Conservation (phyloP, 371 early-diverging fungal genomes). For the Smittium culicis region DNA sequence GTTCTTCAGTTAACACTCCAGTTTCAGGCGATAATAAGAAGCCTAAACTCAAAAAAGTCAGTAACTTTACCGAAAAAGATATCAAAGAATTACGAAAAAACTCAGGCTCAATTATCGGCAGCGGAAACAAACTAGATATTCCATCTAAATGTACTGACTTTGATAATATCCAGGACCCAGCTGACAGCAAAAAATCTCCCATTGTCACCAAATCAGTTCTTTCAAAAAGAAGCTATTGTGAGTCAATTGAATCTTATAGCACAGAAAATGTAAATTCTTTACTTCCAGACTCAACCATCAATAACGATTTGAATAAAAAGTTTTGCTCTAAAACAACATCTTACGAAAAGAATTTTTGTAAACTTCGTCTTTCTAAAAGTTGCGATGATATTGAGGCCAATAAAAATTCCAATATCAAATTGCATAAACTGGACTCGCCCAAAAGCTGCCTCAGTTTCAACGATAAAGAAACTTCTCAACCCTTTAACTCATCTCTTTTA, state of each 20-base stretch:
- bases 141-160: not conserved
- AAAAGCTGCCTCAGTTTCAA: not conserved
- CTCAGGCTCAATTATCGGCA: not conserved
- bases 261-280: not conserved
- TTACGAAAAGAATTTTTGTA: not conserved
- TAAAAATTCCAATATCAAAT: not conserved
- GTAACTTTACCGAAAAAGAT: not conserved
- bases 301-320: not conserved
- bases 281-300: not conserved
- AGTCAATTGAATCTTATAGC: not conserved
- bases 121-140: not conserved
- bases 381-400: not conserved
- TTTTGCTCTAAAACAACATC: not conserved
- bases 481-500: no score
- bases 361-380: not conserved
- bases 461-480: no score
- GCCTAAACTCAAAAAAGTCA: conserved; percentile 1
- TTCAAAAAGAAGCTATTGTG: not conserved
- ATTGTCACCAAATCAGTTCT: not conserved
- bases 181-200: not conserved
- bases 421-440: not conserved
- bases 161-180: no score
- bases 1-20: not conserved
- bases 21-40: no score
- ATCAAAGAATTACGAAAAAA: not conserved